A percentile compares a stretch with the other conserved stretches of the same genome.
Conservation (phyloP, 2,329 filamentous ascomycete species). For the Phialophora tarda region DNA sequence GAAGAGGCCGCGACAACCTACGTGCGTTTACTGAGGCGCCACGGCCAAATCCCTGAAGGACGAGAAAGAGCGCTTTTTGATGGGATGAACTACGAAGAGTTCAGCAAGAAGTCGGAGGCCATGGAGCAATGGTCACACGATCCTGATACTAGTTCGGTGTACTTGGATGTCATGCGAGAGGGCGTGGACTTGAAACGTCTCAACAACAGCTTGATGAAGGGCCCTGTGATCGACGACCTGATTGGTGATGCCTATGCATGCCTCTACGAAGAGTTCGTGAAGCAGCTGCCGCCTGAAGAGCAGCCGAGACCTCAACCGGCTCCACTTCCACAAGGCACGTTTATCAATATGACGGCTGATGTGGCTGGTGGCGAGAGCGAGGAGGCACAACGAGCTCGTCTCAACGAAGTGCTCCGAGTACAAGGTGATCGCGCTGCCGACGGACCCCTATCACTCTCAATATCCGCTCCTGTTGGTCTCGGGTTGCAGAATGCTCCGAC, state of each 20-base stretch:
- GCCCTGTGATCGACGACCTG: constrained; percentile 85
- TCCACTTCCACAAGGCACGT: constrained; percentile 34
- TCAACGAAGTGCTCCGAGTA: constrained; percentile 54
- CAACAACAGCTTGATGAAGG: constrained; percentile 87
- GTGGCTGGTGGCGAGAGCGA: constrained; percentile 51
- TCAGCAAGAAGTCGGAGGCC: constrained; percentile 62
- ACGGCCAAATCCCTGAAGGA: constrained; percentile 63
- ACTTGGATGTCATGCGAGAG: constrained; percentile 69
- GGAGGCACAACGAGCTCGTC: constrained; percentile 54
- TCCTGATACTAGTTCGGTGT: constrained; percentile 53
- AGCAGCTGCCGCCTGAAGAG: constrained; percentile 40
- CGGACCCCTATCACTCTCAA: constrained; percentile 30
- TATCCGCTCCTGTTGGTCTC: constrained; percentile 36
- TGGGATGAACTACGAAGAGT: constrained; percentile 68
- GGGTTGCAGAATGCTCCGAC: constrained; percentile 31
- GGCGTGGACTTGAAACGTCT: constrained; percentile 74
- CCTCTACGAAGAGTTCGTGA: constrained; percentile 71
- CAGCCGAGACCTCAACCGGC: constrained; percentile 26
- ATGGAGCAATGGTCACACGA: constrained; percentile 65
- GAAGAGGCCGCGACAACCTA: constrained; percentile 65
- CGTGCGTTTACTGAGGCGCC: constrained; percentile 63
- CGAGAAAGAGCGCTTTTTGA: constrained; percentile 71
- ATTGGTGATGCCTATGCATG: constrained; percentile 86
- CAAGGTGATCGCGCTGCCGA: constrained; percentile 37
- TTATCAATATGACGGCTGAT: constrained; percentile 45